Evolutionary conservation across 139 green algal species (phyloP), one percentile per base, ranked within the genome.

Genomic region (Chlorella vulgaris): DNA sequence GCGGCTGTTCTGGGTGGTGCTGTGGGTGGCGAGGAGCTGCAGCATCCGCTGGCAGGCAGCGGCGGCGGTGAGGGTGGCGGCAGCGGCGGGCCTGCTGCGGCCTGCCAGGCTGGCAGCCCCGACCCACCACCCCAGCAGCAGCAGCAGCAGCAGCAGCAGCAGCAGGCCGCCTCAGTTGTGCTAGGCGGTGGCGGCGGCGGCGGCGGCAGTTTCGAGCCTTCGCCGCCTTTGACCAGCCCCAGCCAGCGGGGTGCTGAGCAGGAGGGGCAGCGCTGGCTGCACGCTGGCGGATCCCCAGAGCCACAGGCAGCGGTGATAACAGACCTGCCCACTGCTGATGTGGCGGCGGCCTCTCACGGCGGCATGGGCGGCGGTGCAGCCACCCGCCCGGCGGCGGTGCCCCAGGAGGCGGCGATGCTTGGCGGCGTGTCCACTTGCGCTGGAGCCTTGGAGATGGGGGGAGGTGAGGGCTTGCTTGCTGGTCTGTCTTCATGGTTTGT

Each of bases 351-450:
- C 2, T 79, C 73, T 0, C 73, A 28, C n/a, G 47, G 15, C 31
- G 70, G 47, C 43, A 21, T 21, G 24, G 26, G 24, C 26, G 67
- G 22, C 39, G 8, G 28, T 8, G 26, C 28, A 28, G 33, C 8
- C 21, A 3, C 33, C 35, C 51, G 39, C 7, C 73, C 73, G 1
- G 18, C 26, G 10, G 73, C 73, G 2, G 51, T 55, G 50, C 73
- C 73, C 3, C 73, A 69, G 35, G 73, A 79, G 36, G 73, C 73
- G 3, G 73, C 73, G 26, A 79, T 79, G 73, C 73, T 79, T 50
- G 73, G 73, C 6, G 73, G 73, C 73, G 68, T 68, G 51, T 79
- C 73, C 2, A 63, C 73, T 0, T 79, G 62, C 31, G 73, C 50
- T 4, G 73, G 68, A 7, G 73, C 73, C 1, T 68, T 79, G 73